Evolutionary conservation across 495 filamentous ascomycete species (phyloP).

Genomic region (Umbilicaria muhlenbergii): DNA sequence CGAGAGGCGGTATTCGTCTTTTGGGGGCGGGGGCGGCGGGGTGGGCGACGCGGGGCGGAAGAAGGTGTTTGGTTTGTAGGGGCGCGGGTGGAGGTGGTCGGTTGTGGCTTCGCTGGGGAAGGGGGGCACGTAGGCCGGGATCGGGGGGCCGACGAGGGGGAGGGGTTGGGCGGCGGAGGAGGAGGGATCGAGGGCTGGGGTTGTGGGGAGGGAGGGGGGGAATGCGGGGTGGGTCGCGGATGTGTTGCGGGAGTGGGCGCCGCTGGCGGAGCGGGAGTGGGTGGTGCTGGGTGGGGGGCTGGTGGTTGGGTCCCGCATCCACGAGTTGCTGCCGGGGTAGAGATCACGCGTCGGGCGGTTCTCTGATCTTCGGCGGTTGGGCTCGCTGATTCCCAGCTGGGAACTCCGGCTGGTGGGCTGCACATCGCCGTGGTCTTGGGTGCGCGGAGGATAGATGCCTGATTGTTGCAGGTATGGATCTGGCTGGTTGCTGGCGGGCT

Average conservation of each 20-base stretch:
- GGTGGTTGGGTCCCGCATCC: background rate
- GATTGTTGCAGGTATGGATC: constrained; percentile 2
- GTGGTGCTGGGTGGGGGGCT: background rate
- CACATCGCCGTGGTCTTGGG: constrained; percentile 1
- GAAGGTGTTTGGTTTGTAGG: background rate
- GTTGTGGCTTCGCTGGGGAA: background rate
- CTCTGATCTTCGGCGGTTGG: background rate
- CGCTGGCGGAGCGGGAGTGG: no score
- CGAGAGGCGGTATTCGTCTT: constrained; percentile 9
- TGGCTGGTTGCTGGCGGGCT: background rate
- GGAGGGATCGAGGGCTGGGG: background rate
- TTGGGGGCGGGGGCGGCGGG: constrained; percentile 14
- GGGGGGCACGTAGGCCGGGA: background rate
- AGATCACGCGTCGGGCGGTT: constrained; percentile 1
- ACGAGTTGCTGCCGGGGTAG: background rate
- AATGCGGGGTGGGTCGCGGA: background rate
- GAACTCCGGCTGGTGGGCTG: constrained; percentile 7
- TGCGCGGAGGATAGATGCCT: constrained; percentile 4
- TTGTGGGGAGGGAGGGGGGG: background rate
- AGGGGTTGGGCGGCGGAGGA: background rate
- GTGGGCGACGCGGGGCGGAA: constrained; percentile 8
- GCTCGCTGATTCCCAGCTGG: constrained; percentile 1
- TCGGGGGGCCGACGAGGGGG: background rate
- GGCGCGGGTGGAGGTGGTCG: background rate
- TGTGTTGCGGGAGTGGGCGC: no score